Conservation (phyloP, 257 asterid genomes). For the Forsythia viridissima region DNA sequence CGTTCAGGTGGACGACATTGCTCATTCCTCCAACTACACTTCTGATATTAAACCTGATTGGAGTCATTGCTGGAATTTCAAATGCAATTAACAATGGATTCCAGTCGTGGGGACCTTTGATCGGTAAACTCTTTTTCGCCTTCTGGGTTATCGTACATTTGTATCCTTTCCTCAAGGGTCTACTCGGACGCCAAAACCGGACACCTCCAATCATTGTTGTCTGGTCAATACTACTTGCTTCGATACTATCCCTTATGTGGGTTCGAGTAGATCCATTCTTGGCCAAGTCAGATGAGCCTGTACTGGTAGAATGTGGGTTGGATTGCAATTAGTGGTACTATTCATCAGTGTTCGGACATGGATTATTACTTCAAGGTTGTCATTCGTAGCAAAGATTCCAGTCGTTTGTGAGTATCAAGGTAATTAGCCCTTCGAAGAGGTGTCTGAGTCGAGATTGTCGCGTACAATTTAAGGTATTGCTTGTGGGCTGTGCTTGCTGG, state of each 20-base stretch:
- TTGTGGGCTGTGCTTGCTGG: background rate
- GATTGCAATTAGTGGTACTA: constrained; percentile 17
- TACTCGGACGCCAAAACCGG: constrained; percentile 33
- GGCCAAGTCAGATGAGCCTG: constrained; percentile 22
- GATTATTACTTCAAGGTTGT: background rate
- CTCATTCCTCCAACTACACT: constrained; percentile 39
- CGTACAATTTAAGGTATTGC: background rate
- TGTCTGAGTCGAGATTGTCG: background rate
- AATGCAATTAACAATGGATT: constrained; percentile 33
- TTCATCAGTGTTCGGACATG: background rate
- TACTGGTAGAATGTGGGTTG: constrained; percentile 37
- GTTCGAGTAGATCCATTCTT: constrained; percentile 36
- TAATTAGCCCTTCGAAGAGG: background rate
- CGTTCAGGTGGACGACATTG: constrained; percentile 37
- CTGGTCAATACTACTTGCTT: constrained; percentile 40
- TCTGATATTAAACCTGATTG: constrained; percentile 30
- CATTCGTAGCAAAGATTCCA: background rate
- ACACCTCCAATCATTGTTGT: constrained; percentile 35
- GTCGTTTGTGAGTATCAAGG: background rate
- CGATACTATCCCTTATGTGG: constrained; percentile 38
- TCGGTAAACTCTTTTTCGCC: constrained; percentile 36
- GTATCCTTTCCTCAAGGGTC: constrained; percentile 44
- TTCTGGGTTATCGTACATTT: constrained; percentile 43
- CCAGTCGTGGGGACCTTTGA: constrained; percentile 35
- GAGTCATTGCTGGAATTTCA: constrained; percentile 35